Conservation (phyloP, 2,329 filamentous ascomycete species). For the Verticillium albo-atrum region DNA sequence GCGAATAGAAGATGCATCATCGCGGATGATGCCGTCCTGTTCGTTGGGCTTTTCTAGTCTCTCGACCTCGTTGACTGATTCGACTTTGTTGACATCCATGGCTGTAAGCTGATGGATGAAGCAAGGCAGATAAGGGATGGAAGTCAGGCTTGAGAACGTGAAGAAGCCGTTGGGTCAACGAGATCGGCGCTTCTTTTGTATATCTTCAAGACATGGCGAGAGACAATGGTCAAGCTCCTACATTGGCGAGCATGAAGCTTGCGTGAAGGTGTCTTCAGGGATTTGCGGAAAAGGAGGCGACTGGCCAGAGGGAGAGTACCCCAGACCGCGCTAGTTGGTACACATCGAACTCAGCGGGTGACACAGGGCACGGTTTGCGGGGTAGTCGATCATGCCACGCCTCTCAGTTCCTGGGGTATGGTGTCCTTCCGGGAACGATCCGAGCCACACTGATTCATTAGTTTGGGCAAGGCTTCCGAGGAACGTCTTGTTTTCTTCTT, state of each 20-base stretch:
- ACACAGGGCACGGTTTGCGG: neutral
- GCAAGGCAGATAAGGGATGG: too few relatives aligned
- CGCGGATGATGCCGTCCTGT: conserved; percentile 11
- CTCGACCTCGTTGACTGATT: conserved; percentile 9
- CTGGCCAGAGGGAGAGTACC: neutral
- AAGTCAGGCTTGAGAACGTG: too few relatives aligned
- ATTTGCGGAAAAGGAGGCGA: neutral
- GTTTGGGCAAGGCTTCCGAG: neutral
- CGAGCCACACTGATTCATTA: neutral
- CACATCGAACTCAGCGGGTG: neutral
- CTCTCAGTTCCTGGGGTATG: neutral
- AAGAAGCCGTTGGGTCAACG: too few relatives aligned
- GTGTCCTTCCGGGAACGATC: neutral
- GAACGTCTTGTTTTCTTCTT: neutral
- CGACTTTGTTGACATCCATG: conserved; percentile 15
- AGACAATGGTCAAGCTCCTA: too few relatives aligned
- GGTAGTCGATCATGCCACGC: neutral
- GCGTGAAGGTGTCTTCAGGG: too few relatives aligned
- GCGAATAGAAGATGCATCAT: conserved; percentile 26
- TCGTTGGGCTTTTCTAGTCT: neutral
- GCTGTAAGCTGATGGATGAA: too few relatives aligned
- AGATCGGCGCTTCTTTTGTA: too few relatives aligned
- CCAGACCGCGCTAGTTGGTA: neutral
- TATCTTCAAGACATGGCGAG: too few relatives aligned
- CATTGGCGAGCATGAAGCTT: too few relatives aligned